A percentile compares a stretch with the other conserved stretches of the same genome.
These are phyloP conservation scores for Backusella westeae DNA, from an alignment of 192 early-diverging fungal species.

Conservation along the genomic window DNA sequence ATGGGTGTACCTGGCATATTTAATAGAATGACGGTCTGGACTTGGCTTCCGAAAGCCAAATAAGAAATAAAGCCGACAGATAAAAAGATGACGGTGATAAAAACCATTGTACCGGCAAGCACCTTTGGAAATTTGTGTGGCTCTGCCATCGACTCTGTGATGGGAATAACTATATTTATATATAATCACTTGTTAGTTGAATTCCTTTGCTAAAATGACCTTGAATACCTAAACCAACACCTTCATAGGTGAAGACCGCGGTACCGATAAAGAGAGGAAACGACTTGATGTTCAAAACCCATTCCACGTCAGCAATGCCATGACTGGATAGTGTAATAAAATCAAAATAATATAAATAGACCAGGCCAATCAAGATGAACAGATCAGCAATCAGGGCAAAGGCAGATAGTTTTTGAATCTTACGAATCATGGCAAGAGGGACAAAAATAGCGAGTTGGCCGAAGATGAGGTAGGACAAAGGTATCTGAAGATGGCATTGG, in stretches of 20 bases:
- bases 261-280: conserved; percentile 94
- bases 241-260: conserved; percentile 89
- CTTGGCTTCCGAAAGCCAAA: conserved; percentile 78
- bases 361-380: conserved; percentile 87
- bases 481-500: conserved; percentile 17
- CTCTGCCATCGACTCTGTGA: conserved; percentile 86
- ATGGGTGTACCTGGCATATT: conserved; percentile 75
- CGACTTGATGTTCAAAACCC: conserved; percentile 72
- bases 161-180: conserved; percentile 61
- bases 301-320: conserved; percentile 70
- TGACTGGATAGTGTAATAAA: conserved; percentile 59
- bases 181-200: too few relatives aligned
- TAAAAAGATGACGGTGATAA: conserved; percentile 80
- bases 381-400: conserved; percentile 88
- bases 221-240: conserved; percentile 65
- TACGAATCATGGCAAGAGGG: conserved; percentile 67
- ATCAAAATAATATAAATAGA: conserved; percentile 84
- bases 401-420: conserved; percentile 85
- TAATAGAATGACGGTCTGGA: conserved; percentile 85
- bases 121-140: conserved; percentile 86
- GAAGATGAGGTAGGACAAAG: conserved; percentile 42
- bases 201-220: not conserved
- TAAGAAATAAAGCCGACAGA: conserved; percentile 81
- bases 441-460: conserved; percentile 49
- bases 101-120: conserved; percentile 73